Evolutionary conservation across 1,284 basidiomycete genomes (phyloP), one percentile per base, ranked within the genome.

Genomic region (Sanghuangporus weigelae): DNA sequence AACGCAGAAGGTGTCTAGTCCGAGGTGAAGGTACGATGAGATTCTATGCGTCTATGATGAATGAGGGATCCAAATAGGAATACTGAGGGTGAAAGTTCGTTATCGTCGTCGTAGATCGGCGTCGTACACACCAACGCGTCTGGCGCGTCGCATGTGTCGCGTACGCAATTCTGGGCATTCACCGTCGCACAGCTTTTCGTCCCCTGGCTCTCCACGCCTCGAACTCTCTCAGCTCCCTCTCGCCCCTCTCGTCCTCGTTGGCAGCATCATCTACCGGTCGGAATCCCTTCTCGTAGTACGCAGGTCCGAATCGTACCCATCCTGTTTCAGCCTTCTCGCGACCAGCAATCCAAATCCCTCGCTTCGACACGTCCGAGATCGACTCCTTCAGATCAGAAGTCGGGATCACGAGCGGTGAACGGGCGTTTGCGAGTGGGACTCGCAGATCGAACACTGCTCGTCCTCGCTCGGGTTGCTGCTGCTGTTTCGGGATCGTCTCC

Each of bases 181-280:
- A 54, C 16, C 31, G 53, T 12, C 53, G 21, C 35, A 54, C 53
- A 36, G 49, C 3, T 39, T 53, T 39, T 54, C 59, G 50, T 35
- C 53, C 40, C 39, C 23, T 21, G 16, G 40, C 51, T 55, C 38
- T 31, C 36, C 71, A 11, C 72, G 71, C 23, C 69, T 68, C 7
- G 51, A 31, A 56, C 54, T 61, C 66, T 7, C 59, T 58, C 54
- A 54, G n/a, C 31, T 54, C 53, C 62, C 63, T 42, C 57, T 60
- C n/a, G 63, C 35, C 36, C 62, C 59, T 39, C 35, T 40, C 53
- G 16, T 68, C 68, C 66, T 67, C 69, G 60, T 38, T 46, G 46
- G 60, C 49, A 38, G 49, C 19, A 16, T 21, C 63, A 67, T 57
- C 66, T 65, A n/a, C n/a, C n/a, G n/a, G 66, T 46, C 40, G 65